phyloP scores from a whole-genome alignment of 768 basidiomycete genomes.

The Sporobolomyces roseus region DNA sequence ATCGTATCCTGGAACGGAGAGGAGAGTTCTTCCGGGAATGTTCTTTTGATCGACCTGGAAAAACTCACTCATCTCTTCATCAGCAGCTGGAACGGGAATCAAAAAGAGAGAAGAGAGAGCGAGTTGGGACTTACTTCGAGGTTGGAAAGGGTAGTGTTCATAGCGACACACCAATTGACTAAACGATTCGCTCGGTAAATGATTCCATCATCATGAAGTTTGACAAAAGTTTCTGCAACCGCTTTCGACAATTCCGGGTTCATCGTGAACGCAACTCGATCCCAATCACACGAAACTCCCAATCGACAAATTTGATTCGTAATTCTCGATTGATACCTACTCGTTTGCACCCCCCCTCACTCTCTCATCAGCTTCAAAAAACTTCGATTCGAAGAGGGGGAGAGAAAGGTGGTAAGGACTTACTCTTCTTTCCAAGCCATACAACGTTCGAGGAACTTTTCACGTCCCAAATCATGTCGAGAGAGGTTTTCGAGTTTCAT shows the following conservation, averaged over 20 bases:
- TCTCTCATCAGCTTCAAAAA: too few relatives aligned
- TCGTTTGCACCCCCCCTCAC: not conserved
- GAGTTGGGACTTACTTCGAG: constrained; percentile 64
- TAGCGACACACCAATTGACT: constrained; percentile 94
- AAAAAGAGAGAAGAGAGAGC: too few relatives aligned
- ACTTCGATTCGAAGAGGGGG: not conserved
- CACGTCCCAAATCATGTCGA: constrained; percentile 90
- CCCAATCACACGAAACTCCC: constrained; percentile 93
- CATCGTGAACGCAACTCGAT: constrained; percentile 93
- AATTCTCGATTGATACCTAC: constrained; percentile 89
- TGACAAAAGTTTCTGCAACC: constrained; percentile 86
- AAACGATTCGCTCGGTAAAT: constrained; percentile 93
- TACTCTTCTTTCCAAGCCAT: constrained; percentile 97
- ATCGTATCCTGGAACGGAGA: constrained; percentile 92
- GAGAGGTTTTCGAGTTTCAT: constrained; percentile 77
- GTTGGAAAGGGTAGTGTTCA: constrained; percentile 97
- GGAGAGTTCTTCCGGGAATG: constrained; percentile 72
- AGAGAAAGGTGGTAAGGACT: constrained; percentile 46
- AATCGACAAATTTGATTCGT: constrained; percentile 81
- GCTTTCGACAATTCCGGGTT: constrained; percentile 77
- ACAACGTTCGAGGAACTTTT: constrained; percentile 81
- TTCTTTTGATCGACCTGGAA: constrained; percentile 84
- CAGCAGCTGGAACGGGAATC: too few relatives aligned
- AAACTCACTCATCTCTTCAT: not conserved
- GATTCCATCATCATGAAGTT: constrained; percentile 82